Conservation (phyloP, 2,329 filamentous ascomycete genomes). For the Blastomyces parvus region DNA sequence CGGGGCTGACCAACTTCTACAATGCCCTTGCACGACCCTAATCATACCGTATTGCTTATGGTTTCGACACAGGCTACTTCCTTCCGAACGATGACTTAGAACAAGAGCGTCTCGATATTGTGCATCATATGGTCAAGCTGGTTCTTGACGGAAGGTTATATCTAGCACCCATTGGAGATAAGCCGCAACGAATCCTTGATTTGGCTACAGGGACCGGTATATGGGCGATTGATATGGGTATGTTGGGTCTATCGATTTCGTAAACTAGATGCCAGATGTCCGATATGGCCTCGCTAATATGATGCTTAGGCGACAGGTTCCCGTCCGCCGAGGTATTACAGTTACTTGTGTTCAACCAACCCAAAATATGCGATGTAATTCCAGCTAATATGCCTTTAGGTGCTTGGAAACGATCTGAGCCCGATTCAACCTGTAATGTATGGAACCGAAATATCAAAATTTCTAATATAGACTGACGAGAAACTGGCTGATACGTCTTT, state of each 20-base stretch:
- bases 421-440: constrained; percentile 15
- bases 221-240: constrained; percentile 27
- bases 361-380: background rate
- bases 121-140: constrained; percentile 39
- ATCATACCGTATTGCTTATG: constrained; percentile 8
- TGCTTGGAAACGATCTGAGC: constrained; percentile 16
- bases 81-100: constrained; percentile 17
- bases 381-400: constrained; percentile 5
- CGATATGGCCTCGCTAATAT: background rate
- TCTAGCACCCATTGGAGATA: constrained; percentile 34
- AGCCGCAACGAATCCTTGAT: constrained; percentile 39
- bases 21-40: constrained; percentile 1
- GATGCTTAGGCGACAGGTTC: constrained; percentile 11
- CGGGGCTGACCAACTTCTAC: too few relatives aligned
- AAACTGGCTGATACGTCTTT: background rate
- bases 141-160: constrained; percentile 38
- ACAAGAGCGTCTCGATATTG: constrained; percentile 19
- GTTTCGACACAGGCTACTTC: constrained; percentile 8
- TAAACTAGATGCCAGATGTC: too few relatives aligned
- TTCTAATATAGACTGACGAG: background rate
- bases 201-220: constrained; percentile 37
- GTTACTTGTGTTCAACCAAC: background rate
- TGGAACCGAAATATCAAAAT: constrained; percentile 9
- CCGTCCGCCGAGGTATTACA: constrained; percentile 13
- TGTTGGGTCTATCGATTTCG: constrained; percentile 8